These are phyloP conservation scores for Xylaria sp. DNA, from an alignment of 2,329 filamentous ascomycete species.

Conservation along the genomic window DNA sequence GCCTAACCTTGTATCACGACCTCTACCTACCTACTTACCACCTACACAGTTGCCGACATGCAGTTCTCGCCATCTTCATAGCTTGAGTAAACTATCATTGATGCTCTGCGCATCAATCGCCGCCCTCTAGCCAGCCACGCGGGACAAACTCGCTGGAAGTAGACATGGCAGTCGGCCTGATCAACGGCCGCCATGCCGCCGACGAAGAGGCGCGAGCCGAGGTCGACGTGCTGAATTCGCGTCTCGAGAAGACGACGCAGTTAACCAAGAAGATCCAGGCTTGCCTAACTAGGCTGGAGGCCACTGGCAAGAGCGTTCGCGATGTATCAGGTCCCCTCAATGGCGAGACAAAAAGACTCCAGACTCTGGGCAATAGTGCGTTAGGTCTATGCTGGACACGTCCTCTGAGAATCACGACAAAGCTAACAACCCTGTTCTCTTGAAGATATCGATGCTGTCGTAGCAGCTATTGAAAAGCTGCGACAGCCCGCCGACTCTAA, in stretches of 20 bases:
- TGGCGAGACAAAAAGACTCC: slow-evolving; percentile 87
- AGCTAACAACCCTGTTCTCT: slow-evolving; percentile 30
- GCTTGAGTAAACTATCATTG: not conserved
- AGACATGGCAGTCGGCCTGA: slow-evolving; percentile 59
- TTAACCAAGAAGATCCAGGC: slow-evolving; percentile 96
- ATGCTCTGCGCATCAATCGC: not conserved
- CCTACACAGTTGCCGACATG: not conserved
- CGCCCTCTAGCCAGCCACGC: not conserved
- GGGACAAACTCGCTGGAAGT: not conserved
- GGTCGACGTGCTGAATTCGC: slow-evolving; percentile 72
- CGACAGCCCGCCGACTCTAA: slow-evolving; percentile 92
- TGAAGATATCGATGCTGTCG: slow-evolving; percentile 81
- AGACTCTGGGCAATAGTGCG: slow-evolving; percentile 81
- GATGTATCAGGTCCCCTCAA: slow-evolving; percentile 93
- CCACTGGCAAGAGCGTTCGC: slow-evolving; percentile 86
- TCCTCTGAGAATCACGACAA: not conserved
- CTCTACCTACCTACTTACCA: not conserved
- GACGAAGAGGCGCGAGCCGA: slow-evolving; percentile 73
- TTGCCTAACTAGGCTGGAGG: slow-evolving; percentile 81
- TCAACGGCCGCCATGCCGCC: slow-evolving; percentile 54
- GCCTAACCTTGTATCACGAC: no score
- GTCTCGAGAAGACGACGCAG: slow-evolving; percentile 88
- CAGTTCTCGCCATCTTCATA: not conserved
- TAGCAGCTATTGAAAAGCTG: slow-evolving; percentile 85
- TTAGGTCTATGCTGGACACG: slow-evolving; percentile 15